phyloP scores from a whole-genome alignment of 306 rosid species.

The Elaeagnus macrophylla region DNA sequence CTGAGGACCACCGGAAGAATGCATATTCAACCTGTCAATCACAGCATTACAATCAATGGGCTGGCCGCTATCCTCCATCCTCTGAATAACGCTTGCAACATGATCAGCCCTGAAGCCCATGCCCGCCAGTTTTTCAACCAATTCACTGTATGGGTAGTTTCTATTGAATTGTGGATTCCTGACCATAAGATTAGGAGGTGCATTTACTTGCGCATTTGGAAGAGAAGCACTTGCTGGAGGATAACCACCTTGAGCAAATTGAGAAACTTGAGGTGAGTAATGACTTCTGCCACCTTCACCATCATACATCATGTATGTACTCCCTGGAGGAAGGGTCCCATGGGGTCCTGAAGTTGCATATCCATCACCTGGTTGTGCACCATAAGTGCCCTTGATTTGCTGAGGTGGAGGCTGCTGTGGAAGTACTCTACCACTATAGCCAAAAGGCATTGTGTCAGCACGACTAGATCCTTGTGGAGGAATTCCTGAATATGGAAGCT shows the following conservation, averaged over 20 bases:
- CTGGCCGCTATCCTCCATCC: conserved; percentile 94
- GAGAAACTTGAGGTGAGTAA: too few relatives aligned
- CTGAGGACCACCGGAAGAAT: too few relatives aligned
- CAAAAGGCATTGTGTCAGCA: conserved; percentile 53
- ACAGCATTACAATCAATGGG: conserved; percentile 78
- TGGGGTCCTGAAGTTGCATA: conserved; percentile 49
- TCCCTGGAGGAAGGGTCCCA: conserved; percentile 45
- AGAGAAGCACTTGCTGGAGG: conserved; percentile 59
- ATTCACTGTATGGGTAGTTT: conserved; percentile 69
- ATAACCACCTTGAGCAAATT: too few relatives aligned
- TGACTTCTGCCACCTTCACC: too few relatives aligned
- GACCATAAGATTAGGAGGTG: conserved; percentile 36
- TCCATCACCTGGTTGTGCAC: conserved; percentile 45
- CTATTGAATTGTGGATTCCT: conserved; percentile 60
- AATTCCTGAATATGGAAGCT: conserved; percentile 59
- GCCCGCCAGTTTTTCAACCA: conserved; percentile 66
- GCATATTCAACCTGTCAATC: conserved; percentile 74
- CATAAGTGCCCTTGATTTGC: conserved; percentile 54
- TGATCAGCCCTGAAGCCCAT: conserved; percentile 92
- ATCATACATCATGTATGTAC: too few relatives aligned
- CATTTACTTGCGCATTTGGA: conserved; percentile 37
- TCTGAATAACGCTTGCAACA: conserved; percentile 66
- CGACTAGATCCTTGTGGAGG: conserved; percentile 60
- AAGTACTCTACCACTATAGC: conserved; percentile 62
- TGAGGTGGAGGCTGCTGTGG: conserved; percentile 77